Percentiles rank a stretch among this genome's conserved stretches.
These are phyloP conservation scores for Ganoderma boninense DNA, from an alignment of 1,284 basidiomycete genomes.

Conservation along the genomic window DNA sequence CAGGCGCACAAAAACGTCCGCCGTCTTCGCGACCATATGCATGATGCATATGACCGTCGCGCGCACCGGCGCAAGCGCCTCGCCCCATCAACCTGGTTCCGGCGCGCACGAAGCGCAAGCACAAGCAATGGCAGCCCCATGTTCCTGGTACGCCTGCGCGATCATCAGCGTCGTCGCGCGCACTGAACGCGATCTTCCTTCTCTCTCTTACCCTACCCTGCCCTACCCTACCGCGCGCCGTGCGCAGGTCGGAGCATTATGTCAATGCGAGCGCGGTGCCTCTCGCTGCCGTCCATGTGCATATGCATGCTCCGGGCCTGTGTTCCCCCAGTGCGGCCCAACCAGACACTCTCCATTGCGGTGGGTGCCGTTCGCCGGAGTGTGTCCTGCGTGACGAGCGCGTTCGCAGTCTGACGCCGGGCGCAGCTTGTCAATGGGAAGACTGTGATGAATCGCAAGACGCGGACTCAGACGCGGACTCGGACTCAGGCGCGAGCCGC, in stretches of 20 bases:
- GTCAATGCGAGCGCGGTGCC: slow-evolving; percentile 8
- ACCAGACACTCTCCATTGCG: slow-evolving; percentile 7
- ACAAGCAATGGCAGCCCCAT: background rate
- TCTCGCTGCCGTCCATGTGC: background rate
- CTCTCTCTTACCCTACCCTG: background rate
- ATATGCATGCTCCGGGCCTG: background rate
- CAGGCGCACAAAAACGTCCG: background rate
- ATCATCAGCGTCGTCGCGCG: background rate
- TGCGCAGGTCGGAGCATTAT: slow-evolving; percentile 3
- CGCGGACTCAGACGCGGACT: too few relatives aligned
- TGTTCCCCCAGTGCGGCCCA: slow-evolving; percentile 4
- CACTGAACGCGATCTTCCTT: background rate
- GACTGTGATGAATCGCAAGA: background rate
- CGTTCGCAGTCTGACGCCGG: slow-evolving; percentile 1
- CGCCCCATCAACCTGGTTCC: background rate
- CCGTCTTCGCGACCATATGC: background rate
- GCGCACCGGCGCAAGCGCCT: slow-evolving; percentile 2
- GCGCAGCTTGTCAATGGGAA: slow-evolving; percentile 19
- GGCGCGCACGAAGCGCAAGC: slow-evolving; percentile 2
- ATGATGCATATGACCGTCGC: slow-evolving; percentile 4
- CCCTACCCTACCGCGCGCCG: background rate
- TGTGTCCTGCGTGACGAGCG: too few relatives aligned
- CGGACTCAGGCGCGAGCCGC: background rate
- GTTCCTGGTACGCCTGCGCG: slow-evolving; percentile 8
- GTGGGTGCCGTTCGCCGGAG: slow-evolving; percentile 4